Conservation (phyloP, 2,329 filamentous ascomycete species). For the Hymenoscyphus scutula region DNA sequence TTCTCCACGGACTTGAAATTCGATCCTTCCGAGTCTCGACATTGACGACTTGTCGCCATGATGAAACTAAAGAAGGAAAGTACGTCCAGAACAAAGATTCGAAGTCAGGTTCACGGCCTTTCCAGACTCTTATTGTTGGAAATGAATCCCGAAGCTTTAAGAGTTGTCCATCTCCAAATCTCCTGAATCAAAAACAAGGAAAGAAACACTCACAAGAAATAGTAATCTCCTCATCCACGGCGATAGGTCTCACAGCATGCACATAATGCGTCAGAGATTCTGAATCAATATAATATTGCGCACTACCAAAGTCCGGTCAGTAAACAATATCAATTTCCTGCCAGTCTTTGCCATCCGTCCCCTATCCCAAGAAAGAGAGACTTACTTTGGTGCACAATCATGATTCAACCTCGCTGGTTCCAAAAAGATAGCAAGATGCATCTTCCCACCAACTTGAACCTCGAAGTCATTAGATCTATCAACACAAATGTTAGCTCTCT, state of each 20-base stretch:
- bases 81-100: too few relatives aligned
- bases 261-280: conserved; percentile 40
- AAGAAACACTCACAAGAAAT: conserved; percentile 36
- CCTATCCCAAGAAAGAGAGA: not conserved
- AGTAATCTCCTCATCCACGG: conserved; percentile 40
- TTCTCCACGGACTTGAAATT: too few relatives aligned
- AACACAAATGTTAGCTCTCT: not conserved
- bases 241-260: conserved; percentile 37
- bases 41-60: too few relatives aligned
- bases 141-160: too few relatives aligned
- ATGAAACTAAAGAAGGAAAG: too few relatives aligned
- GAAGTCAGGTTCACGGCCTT: too few relatives aligned
- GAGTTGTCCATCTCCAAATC: too few relatives aligned
- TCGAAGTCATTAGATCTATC: conserved; percentile 16
- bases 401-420: conserved; percentile 43
- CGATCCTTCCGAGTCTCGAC: too few relatives aligned
- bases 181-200: not conserved
- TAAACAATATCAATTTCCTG: too few relatives aligned
- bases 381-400: conserved; percentile 43
- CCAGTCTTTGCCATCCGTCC: not conserved
- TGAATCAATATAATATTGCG: conserved; percentile 37
- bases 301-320: conserved; percentile 4
- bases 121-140: too few relatives aligned
- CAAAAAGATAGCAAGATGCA: conserved; percentile 33
- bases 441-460: conserved; percentile 13